Conservation (phyloP, 345 rosid species). For the Citrus cavaleriei region DNA sequence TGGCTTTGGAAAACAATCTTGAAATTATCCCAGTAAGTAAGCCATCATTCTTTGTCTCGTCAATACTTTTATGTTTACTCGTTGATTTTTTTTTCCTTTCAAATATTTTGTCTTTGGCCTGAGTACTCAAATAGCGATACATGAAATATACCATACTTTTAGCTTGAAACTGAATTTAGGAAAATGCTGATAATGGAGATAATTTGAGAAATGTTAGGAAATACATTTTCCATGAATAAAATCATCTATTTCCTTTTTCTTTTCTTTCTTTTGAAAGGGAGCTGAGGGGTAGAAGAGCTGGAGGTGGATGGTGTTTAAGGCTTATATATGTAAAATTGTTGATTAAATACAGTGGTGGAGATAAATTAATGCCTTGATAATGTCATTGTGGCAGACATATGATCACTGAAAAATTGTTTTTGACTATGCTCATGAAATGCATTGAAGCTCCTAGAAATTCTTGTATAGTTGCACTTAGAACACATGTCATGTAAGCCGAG, state of each 20-base stretch:
- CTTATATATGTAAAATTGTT: not conserved
- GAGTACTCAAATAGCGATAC: not conserved
- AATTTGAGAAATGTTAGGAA: not conserved
- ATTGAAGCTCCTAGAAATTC: not conserved
- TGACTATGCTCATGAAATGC: not conserved
- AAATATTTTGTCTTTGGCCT: not conserved
- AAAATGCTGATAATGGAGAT: not conserved
- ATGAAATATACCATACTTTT: not conserved
- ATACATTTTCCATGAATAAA: not conserved
- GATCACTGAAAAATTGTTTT: not conserved
- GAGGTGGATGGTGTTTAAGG: not conserved
- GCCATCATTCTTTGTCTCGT: constrained; percentile 10
- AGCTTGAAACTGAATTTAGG: not conserved
- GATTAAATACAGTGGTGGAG: not conserved
- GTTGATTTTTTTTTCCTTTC: not conserved
- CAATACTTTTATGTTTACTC: not conserved
- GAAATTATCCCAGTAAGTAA: constrained; percentile 91
- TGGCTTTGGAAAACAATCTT: constrained; percentile 94
- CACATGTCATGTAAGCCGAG: not conserved
- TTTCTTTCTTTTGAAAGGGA: not conserved
- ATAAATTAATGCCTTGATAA: not conserved
- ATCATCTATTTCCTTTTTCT: not conserved
- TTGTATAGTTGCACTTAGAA: not conserved
- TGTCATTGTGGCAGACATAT: not conserved
- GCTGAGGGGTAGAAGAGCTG: too few species aligned